phyloP scores from a whole-genome alignment of 441 rosid genomes.

The Metrosideros polymorpha region DNA sequence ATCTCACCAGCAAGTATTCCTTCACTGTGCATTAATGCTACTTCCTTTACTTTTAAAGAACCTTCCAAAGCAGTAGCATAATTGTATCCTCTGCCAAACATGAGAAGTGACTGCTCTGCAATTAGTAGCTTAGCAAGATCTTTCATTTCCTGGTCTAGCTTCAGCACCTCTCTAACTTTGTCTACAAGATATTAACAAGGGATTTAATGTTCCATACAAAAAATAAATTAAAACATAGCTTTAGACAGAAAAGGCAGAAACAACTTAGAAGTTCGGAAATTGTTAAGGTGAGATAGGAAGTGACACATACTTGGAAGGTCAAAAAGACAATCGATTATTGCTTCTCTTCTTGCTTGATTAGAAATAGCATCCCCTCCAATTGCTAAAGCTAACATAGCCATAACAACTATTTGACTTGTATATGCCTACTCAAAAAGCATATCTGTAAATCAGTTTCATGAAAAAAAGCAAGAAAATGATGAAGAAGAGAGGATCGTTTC shows the following conservation, averaged over 20 bases:
- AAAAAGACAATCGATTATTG: constrained; percentile 70
- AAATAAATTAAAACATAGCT: not conserved
- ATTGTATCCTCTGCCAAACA: constrained; percentile 93
- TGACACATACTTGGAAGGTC: constrained; percentile 60
- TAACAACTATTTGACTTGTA: constrained; percentile 94
- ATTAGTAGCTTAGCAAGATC: constrained; percentile 72
- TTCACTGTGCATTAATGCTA: constrained; percentile 93
- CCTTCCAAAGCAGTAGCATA: constrained; percentile 94
- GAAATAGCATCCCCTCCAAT: constrained; percentile 79
- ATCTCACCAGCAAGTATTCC: constrained; percentile 97
- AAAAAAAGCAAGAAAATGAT: not conserved
- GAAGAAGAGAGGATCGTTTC: not conserved
- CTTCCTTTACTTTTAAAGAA: constrained; percentile 92
- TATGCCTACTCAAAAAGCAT: constrained; percentile 48
- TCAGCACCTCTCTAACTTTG: constrained; percentile 77
- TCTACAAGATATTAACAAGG: constrained; percentile 26
- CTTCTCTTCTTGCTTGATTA: constrained; percentile 59
- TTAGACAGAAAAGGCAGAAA: not conserved
- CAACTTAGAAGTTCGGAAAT: not conserved
- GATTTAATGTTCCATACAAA: not conserved
- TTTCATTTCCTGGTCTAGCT: constrained; percentile 78
- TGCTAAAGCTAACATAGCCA: constrained; percentile 94
- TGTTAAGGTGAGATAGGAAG: not conserved
- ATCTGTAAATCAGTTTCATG: constrained; percentile 1
- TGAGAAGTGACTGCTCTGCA: constrained; percentile 84